Evolutionary conservation across 1,284 basidiomycete species (phyloP).

Genomic region (Grifola frondosa): DNA sequence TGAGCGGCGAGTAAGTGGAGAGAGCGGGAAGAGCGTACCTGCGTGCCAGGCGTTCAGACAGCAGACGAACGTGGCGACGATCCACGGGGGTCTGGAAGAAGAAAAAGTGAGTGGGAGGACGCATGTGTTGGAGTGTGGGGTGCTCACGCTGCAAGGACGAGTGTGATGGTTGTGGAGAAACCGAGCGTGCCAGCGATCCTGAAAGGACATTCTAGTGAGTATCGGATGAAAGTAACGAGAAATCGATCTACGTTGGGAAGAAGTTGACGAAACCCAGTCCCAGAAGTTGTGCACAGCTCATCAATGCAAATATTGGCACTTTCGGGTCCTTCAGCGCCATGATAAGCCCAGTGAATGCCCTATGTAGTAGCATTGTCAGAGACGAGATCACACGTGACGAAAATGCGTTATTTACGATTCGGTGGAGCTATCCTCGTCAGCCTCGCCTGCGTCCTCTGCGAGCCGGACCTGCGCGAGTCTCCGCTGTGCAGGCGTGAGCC

Average conservation of each 20-base stretch:
- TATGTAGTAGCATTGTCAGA: slow-evolving; percentile 22
- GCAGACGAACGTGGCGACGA: slow-evolving; percentile 53
- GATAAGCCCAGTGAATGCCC: slow-evolving; percentile 51
- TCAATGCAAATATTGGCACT: slow-evolving; percentile 57
- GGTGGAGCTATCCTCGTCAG: slow-evolving; percentile 54
- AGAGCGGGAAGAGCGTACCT: slow-evolving; percentile 38
- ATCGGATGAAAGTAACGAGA: neutral
- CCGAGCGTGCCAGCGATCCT: slow-evolving; percentile 68
- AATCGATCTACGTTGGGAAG: slow-evolving; percentile 60
- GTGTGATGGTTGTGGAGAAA: slow-evolving; percentile 55
- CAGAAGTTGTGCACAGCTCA: slow-evolving; percentile 50
- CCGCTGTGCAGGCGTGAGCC: slow-evolving; percentile 57
- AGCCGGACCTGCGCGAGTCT: slow-evolving; percentile 70
- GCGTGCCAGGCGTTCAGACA: slow-evolving; percentile 66
- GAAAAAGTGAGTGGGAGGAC: neutral
- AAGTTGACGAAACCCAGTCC: slow-evolving; percentile 74
- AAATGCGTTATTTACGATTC: slow-evolving; percentile 46
- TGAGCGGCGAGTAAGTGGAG: neutral
- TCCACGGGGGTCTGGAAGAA: slow-evolving; percentile 60
- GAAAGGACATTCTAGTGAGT: slow-evolving; percentile 1
- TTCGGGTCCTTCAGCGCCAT: slow-evolving; percentile 64
- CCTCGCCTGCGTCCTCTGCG: slow-evolving; percentile 75
- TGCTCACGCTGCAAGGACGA: slow-evolving; percentile 63
- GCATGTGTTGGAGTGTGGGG: slow-evolving; percentile 6
- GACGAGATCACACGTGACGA: neutral